These are phyloP conservation scores for Microbotryum silenes-acaulis DNA, from an alignment of 1,284 basidiomycete genomes.

Conservation along the genomic window DNA sequence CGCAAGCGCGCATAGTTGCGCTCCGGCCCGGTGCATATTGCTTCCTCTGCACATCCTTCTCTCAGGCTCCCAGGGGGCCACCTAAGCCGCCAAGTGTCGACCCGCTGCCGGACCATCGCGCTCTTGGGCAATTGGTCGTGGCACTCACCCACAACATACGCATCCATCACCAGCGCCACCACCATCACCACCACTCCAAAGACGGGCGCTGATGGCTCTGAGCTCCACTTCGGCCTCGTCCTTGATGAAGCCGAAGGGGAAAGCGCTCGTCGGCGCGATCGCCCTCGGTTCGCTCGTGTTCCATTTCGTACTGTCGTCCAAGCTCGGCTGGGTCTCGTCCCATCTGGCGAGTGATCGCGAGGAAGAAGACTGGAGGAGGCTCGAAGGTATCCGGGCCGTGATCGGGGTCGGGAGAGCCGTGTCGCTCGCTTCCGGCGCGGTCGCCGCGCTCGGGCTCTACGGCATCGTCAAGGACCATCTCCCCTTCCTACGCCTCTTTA, in stretches of 20 bases:
- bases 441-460: slow-evolving; percentile 2
- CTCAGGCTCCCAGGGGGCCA: too few species aligned
- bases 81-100: too few species aligned
- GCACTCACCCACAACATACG: too few species aligned
- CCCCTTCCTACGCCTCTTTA: slow-evolving; percentile 19
- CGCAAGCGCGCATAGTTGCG: too few species aligned
- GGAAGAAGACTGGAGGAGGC: slow-evolving; percentile 5
- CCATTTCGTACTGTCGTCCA: slow-evolving; percentile 5
- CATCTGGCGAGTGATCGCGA: background rate
- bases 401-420: slow-evolving; percentile 14
- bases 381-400: slow-evolving; percentile 8
- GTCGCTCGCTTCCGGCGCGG: slow-evolving; percentile 7
- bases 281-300: background rate
- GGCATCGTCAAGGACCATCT: slow-evolving; percentile 4
- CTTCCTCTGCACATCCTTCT: too few species aligned
- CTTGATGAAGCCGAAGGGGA: background rate
- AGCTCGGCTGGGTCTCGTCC: background rate
- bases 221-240: background rate
- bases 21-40: too few species aligned
- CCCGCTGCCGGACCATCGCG: too few species aligned
- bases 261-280: background rate
- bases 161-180: too few species aligned
- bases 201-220: background rate
- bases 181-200: too few species aligned
- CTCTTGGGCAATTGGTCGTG: too few species aligned